Conservation (phyloP, 2,329 filamentous ascomycete genomes). For the Nemania abortiva region DNA sequence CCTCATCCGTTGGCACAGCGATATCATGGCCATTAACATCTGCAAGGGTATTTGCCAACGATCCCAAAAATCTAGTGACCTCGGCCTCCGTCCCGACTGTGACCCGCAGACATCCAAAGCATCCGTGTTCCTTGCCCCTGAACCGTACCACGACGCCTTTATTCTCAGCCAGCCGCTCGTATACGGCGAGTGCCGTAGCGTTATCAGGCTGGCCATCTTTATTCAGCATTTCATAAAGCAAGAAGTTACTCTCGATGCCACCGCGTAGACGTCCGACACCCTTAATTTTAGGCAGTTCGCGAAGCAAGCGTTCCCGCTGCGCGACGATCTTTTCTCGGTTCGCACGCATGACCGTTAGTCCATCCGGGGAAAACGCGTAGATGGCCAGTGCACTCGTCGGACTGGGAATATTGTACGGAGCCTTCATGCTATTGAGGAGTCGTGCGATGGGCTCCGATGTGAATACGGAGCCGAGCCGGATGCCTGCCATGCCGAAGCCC, state of each 20-base stretch:
- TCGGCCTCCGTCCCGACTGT: slow-evolving; percentile 93
- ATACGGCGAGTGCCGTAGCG: slow-evolving; percentile 79
- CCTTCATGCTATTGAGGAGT: slow-evolving; percentile 92
- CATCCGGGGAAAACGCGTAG: slow-evolving; percentile 74
- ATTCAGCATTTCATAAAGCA: slow-evolving; percentile 90
- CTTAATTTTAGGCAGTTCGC: slow-evolving; percentile 77
- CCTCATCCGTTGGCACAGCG: slow-evolving; percentile 49
- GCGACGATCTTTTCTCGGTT: slow-evolving; percentile 77
- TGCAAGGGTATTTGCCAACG: slow-evolving; percentile 66
- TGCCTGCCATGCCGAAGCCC: slow-evolving; percentile 94
- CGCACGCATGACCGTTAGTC: slow-evolving; percentile 77
- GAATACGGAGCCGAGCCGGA: slow-evolving; percentile 89
- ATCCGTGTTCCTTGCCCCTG: slow-evolving; percentile 91
- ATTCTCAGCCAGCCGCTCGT: slow-evolving; percentile 85
- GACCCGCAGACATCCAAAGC: slow-evolving; percentile 87
- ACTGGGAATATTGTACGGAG: slow-evolving; percentile 94
- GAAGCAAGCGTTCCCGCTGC: slow-evolving; percentile 82
- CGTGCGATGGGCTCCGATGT: slow-evolving; percentile 78
- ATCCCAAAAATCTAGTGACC: slow-evolving; percentile 80
- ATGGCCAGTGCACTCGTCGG: slow-evolving; percentile 86
- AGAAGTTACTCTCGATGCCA: slow-evolving; percentile 85
- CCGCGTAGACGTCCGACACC: slow-evolving; percentile 87
- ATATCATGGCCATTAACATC: slow-evolving; percentile 57
- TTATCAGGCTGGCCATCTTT: slow-evolving; percentile 81
- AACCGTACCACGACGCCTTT: slow-evolving; percentile 94